Conservation (phyloP, 768 basidiomycete species). For the Lactarius hatsudake region DNA sequence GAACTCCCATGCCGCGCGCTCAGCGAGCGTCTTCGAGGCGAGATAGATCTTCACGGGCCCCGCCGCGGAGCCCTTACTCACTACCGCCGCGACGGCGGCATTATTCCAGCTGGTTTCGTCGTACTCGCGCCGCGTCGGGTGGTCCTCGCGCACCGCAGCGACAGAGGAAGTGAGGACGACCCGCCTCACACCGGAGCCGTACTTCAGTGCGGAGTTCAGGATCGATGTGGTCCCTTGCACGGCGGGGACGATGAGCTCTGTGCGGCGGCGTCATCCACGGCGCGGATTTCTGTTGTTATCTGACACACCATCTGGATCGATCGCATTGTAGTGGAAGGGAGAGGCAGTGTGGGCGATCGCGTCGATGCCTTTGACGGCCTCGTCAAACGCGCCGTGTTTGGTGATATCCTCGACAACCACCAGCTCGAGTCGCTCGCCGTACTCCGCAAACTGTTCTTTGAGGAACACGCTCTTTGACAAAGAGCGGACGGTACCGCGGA, state of each 20-base stretch:
- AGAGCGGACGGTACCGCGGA: constrained; percentile 67
- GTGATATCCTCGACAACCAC: constrained; percentile 70
- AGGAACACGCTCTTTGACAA: constrained; percentile 58
- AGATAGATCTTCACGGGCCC: constrained; percentile 44
- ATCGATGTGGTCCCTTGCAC: constrained; percentile 66
- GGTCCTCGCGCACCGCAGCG: constrained; percentile 42
- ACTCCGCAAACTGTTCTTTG: constrained; percentile 48
- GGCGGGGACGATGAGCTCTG: constrained; percentile 70
- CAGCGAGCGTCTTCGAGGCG: constrained; percentile 51
- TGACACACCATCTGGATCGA: constrained; percentile 38
- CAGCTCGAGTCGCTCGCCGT: constrained; percentile 59
- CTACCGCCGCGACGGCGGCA: constrained; percentile 42
- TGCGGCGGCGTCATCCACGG: not conserved
- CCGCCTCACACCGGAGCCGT: constrained; percentile 55
- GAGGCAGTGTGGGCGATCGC: constrained; percentile 71
- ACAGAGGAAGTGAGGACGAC: constrained; percentile 61
- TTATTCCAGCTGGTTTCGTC: constrained; percentile 51
- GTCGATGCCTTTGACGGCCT: constrained; percentile 73
- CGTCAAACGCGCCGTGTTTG: constrained; percentile 64
- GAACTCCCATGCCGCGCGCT: constrained; percentile 55
- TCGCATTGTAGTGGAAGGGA: constrained; percentile 48
- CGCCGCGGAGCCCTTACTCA: constrained; percentile 49
- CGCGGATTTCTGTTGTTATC: not conserved
- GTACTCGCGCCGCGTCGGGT: constrained; percentile 26
- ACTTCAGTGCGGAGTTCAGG: constrained; percentile 54